Conservation (phyloP, 2,329 filamentous ascomycete species). For the Ophiocordyceps polyrhachis-furcata region DNA sequence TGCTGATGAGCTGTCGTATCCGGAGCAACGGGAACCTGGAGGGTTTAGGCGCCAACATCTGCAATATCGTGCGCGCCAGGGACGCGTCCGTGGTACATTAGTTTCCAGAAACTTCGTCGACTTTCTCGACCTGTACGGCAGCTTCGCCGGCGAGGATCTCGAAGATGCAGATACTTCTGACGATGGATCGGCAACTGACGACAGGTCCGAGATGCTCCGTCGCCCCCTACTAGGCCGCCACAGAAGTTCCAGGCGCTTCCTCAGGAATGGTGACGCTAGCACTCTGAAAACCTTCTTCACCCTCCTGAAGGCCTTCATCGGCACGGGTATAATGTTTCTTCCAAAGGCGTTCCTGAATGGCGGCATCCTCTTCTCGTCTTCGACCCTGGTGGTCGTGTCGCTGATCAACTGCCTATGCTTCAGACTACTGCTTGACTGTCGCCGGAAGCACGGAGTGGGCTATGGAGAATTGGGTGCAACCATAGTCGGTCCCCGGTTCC, state of each 20-base stretch:
- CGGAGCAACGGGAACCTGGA: constrained; percentile 23
- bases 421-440: constrained; percentile 50
- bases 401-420: constrained; percentile 52
- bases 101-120: constrained; percentile 55
- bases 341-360: constrained; percentile 66
- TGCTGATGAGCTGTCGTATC: constrained; percentile 13
- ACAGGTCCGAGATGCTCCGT: constrained; percentile 28
- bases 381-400: constrained; percentile 48
- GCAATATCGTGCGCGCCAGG: constrained; percentile 20
- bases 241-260: constrained; percentile 26
- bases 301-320: constrained; percentile 59
- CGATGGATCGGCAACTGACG: constrained; percentile 36
- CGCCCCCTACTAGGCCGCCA: constrained; percentile 34
- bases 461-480: constrained; percentile 56
- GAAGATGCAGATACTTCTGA: constrained; percentile 28
- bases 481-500: constrained; percentile 44
- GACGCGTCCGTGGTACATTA: constrained; percentile 15
- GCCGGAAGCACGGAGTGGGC: constrained; percentile 43
- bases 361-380: constrained; percentile 54
- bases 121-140: constrained; percentile 58
- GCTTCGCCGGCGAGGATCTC: constrained; percentile 57
- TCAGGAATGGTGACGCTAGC: constrained; percentile 39
- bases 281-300: constrained; percentile 64
- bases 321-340: constrained; percentile 67
- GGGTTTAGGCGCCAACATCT: constrained; percentile 28